Evolutionary conservation across 306 rosid genomes (phyloP), one percentile per base, ranked within the genome.

Genomic region (Sindora glabra): DNA sequence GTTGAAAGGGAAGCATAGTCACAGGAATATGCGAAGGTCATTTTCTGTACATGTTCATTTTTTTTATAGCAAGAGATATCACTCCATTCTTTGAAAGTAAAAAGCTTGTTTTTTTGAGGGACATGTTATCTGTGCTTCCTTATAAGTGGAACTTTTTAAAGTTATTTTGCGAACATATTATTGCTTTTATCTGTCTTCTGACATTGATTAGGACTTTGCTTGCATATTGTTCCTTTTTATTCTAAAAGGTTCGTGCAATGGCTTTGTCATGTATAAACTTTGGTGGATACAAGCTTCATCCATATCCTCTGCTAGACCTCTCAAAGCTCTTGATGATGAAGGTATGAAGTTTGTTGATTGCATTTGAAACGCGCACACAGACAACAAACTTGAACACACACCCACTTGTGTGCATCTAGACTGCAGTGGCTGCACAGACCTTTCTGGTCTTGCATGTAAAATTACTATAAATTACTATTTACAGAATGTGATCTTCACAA

Each of bases 281-380:
- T 62, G 78, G 83, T 17, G 85, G 94, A 41, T 88, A 92, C 86
- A 92, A 88, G 78, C 98, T 88, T 78, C 85, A 83, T 68, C 90
- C 95, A 13, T 92, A 85, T 71, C 86, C 94, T 50, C 47, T 92
- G 64, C 30, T 62, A 5, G 72, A 78, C 65, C 81, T 92, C 17
- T 81, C 95, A 39, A 68, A 65, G 48, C 76, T 74, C 63, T 70
- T 92, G 73, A 81, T 86, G 81, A 86, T 88, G 87, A 74, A 74
- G 98, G 98, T 89, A 81, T 62, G 48, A 50, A 54, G 70, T 52
- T 32, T 50, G 17, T 45, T 73, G 38, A 27, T 21, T 62, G 40
- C 26, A 30, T 14, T 27, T 25, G 15, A 23, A 16, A 17, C 11
- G 11, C 16, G 34, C 38, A 14, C 40, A 17, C 62, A 41, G 27